A percentile compares a stretch with the other conserved stretches of the same genome.
Conservation (phyloP, 345 rosid species). For the Excoecaria agallocha region DNA sequence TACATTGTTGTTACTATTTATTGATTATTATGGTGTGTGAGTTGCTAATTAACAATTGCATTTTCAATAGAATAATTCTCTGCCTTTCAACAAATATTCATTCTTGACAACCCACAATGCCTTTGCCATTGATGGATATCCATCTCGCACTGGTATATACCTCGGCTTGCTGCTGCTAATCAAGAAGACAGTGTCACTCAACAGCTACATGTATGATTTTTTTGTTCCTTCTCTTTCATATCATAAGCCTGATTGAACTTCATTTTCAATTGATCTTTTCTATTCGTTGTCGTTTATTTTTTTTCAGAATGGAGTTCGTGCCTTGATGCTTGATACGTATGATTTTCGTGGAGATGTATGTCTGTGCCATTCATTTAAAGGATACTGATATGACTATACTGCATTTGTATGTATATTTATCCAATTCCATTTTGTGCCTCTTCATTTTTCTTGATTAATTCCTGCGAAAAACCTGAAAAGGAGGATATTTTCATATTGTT, state of each 20-base stretch:
- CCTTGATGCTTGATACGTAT: slow-evolving; percentile 63
- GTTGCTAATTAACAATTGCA: neutral
- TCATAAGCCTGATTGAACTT: neutral
- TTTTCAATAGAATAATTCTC: slow-evolving; percentile 50
- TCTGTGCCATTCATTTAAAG: slow-evolving; percentile 68
- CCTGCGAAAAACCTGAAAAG: neutral
- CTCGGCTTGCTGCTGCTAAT: slow-evolving; percentile 47
- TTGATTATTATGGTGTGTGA: neutral
- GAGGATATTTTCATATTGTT: neutral
- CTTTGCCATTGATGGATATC: slow-evolving; percentile 51
- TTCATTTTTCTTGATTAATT: neutral
- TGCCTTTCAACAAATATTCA: slow-evolving; percentile 71
- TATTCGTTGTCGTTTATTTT: neutral
- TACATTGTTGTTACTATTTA: neutral
- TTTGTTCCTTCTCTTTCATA: neutral
- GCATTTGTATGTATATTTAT: slow-evolving; percentile 45
- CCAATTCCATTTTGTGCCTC: neutral
- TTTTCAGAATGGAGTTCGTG: slow-evolving; percentile 61
- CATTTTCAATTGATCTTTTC: neutral
- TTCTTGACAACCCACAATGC: slow-evolving; percentile 69
- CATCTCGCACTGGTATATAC: slow-evolving; percentile 47
- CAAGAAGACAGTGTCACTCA: slow-evolving; percentile 64
- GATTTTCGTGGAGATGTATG: slow-evolving; percentile 62
- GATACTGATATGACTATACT: slow-evolving; percentile 54
- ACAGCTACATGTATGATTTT: slow-evolving; percentile 51